These are phyloP conservation scores for Mucor sp. DNA, from an alignment of 371 early-diverging fungal species.

Conservation along the genomic window DNA sequence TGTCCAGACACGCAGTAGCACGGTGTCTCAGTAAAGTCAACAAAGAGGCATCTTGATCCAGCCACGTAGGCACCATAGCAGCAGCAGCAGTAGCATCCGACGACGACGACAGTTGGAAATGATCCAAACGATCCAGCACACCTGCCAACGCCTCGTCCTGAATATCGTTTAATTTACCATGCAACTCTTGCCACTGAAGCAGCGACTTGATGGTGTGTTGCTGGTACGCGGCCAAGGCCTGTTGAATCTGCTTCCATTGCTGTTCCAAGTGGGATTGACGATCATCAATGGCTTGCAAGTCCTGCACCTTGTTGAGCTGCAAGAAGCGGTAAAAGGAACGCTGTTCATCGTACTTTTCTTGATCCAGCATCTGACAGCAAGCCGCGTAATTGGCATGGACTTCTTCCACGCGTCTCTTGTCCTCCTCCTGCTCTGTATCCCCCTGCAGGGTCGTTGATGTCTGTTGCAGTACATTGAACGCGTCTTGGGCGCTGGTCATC, in stretches of 20 bases:
- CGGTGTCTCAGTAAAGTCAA: background rate
- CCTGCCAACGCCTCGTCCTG: background rate
- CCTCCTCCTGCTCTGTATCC: background rate
- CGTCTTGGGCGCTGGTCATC: background rate
- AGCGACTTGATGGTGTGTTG: background rate
- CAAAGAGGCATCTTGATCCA: conserved; percentile 6
- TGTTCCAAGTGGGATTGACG: conserved; percentile 12
- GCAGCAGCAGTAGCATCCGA: no score
- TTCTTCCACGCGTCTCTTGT: background rate
- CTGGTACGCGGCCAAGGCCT: background rate
- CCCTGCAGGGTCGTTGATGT: conserved; percentile 2
- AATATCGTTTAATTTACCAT: conserved; percentile 7
- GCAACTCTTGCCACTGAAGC: conserved; percentile 10
- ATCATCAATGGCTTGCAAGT: conserved; percentile 6
- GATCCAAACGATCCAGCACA: background rate
- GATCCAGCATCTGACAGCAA: background rate
- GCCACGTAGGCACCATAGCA: background rate
- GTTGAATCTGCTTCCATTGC: conserved; percentile 18
- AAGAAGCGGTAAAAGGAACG: conserved; percentile 25
- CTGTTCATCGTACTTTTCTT: conserved; percentile 23
- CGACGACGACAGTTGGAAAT: background rate
- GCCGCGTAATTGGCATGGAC: background rate
- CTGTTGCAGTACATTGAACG: background rate
- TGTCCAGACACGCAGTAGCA: conserved; percentile 2
- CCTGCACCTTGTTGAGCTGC: conserved; percentile 19